A percentile compares a stretch with the other conserved stretches of the same genome.
Conservation (phyloP, 805 yeast genomes). For the Metschnikowia dekortorum region DNA sequence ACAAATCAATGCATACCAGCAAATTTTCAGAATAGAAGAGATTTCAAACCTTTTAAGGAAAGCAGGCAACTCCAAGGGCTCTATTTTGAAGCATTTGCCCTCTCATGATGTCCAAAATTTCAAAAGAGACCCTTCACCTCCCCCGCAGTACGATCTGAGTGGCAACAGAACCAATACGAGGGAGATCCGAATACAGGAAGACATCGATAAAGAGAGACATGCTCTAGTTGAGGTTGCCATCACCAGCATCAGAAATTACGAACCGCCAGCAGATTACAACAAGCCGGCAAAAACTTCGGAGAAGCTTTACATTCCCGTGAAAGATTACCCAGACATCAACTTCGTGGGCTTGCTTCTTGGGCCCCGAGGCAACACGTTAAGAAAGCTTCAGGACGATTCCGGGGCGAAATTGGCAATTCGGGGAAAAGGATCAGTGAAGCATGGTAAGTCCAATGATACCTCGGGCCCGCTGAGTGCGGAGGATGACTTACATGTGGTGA, state of each 20-base stretch:
- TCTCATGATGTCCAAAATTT: constrained; percentile 35
- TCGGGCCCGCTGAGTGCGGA: constrained; percentile 16
- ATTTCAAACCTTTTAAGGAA: constrained; percentile 53
- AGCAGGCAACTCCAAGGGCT: constrained; percentile 21
- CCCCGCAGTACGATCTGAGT: constrained; percentile 78
- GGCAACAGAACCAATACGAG: constrained; percentile 88
- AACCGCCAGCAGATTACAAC: constrained; percentile 76
- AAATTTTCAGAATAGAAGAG: constrained; percentile 73
- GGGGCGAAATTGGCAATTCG: constrained; percentile 90
- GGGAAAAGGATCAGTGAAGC: constrained; percentile 94
- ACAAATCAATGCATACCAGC: constrained; percentile 72
- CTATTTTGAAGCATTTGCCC: constrained; percentile 47
- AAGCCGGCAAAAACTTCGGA: constrained; percentile 68
- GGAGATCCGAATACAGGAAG: constrained; percentile 49
- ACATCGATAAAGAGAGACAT: constrained; percentile 75
- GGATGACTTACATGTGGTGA: constrained; percentile 85
- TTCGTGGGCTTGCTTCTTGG: constrained; percentile 89
- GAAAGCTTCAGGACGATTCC: constrained; percentile 73
- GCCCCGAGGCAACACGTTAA: constrained; percentile 90
- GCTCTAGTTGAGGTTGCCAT: constrained; percentile 71
- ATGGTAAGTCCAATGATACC: constrained; percentile 54
- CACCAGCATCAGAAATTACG: constrained; percentile 66
- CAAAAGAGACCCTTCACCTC: constrained; percentile 75
- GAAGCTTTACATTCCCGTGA: constrained; percentile 78
- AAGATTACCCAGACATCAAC: constrained; percentile 86